Percentiles rank a stretch among this genome's conserved stretches.
Evolutionary conservation across 1,284 basidiomycete genomes (phyloP).

Genomic region (Schizopora paradoxa): DNA sequence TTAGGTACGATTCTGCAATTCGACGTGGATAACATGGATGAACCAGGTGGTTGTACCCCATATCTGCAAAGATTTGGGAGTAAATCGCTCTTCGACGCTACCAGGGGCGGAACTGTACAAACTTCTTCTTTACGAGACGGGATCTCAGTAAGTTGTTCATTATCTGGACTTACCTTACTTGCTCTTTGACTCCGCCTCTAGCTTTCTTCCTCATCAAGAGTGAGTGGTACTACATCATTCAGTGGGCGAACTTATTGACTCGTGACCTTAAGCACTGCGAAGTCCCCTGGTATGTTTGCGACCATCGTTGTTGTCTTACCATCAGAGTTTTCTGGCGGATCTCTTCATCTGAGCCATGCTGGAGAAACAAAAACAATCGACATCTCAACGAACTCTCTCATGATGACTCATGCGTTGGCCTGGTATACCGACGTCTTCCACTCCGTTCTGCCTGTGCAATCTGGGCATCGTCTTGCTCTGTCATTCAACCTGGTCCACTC

Average conservation of each 20-base stretch:
- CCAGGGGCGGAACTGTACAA: conserved; percentile 40
- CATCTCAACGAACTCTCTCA: conserved; percentile 25
- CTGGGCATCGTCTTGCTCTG: conserved; percentile 41
- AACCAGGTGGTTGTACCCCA: conserved; percentile 21
- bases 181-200: not conserved
- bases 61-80: conserved; percentile 33
- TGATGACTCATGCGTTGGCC: conserved; percentile 34
- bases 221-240: conserved; percentile 17
- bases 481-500: conserved; percentile 34
- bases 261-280: conserved; percentile 31
- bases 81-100: conserved; percentile 20
- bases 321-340: conserved; percentile 37
- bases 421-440: conserved; percentile 46
- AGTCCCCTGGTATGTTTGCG: conserved; percentile 39
- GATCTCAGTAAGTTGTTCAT: conserved; percentile 36
- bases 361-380: conserved; percentile 29
- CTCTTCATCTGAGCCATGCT: conserved; percentile 36
- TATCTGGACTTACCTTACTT: not conserved
- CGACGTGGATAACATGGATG: conserved; percentile 30
- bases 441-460: conserved; percentile 39
- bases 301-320: conserved; percentile 41
- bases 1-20: conserved; percentile 36
- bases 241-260: not conserved
- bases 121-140: conserved; percentile 39
- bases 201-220: conserved; percentile 29